Conservation (phyloP, 345 rosid genomes). For the Populus davidiana region DNA sequence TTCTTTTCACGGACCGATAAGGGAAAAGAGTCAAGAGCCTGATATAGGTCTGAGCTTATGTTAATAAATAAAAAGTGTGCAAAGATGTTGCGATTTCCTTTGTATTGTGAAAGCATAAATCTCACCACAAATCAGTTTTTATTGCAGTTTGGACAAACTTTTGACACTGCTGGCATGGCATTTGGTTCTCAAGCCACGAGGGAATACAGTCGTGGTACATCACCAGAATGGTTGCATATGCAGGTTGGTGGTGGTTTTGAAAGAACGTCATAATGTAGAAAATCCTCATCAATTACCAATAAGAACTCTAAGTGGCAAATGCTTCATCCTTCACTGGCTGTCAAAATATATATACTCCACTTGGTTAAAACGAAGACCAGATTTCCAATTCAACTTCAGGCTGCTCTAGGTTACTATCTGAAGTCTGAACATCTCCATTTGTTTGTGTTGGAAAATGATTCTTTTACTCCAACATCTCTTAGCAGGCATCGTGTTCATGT, state of each 20-base stretch:
- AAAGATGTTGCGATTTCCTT: neutral
- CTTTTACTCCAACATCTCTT: conserved; percentile 18
- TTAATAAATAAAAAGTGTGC: neutral
- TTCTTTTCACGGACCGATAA: neutral
- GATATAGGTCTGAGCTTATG: neutral
- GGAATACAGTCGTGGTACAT: conserved; percentile 59
- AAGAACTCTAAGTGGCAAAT: conserved; percentile 28
- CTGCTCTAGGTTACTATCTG: conserved; percentile 11
- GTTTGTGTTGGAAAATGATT: conserved; percentile 29
- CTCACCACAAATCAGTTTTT: neutral
- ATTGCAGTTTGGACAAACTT: conserved; percentile 64
- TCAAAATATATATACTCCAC: conserved; percentile 23
- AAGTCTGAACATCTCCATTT: conserved; percentile 23
- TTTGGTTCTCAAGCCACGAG: conserved; percentile 61
- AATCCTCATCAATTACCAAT: conserved; percentile 18
- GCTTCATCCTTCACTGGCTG: conserved; percentile 20
- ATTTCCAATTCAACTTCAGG: conserved; percentile 29
- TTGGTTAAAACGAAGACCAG: conserved; percentile 19
- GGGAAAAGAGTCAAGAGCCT: neutral
- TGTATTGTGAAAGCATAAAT: neutral
- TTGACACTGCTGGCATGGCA: conserved; percentile 50
- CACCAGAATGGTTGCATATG: conserved; percentile 91
- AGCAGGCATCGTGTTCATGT: conserved; percentile 22
- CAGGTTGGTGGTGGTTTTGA: conserved; percentile 72
- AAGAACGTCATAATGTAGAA: conserved; percentile 42